Conservation (phyloP, 1,284 basidiomycete genomes). For the Ganoderma boninense region DNA sequence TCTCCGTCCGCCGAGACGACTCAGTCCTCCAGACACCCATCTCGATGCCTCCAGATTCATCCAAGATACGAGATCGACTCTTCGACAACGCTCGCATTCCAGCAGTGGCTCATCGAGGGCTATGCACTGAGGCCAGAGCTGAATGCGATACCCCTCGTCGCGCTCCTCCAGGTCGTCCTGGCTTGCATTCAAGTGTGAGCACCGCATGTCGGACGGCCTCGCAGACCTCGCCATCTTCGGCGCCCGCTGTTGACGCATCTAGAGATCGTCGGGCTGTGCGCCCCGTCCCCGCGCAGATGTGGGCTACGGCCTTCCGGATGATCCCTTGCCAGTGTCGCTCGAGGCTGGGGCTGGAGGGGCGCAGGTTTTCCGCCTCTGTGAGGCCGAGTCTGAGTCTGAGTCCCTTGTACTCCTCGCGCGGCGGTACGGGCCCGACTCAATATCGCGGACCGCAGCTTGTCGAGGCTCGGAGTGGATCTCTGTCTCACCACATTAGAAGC, state of each 20-base stretch:
- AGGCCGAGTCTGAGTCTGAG: too few species aligned
- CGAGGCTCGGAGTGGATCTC: background rate
- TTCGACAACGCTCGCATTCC: background rate
- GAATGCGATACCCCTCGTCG: background rate
- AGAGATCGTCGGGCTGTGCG: background rate
- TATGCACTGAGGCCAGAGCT: background rate
- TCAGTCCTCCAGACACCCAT: too few species aligned
- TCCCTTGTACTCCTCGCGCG: background rate
- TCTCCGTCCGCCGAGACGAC: too few species aligned
- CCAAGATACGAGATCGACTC: too few species aligned
- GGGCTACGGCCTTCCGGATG: background rate
- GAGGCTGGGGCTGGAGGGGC: background rate
- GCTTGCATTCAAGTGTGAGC: background rate
- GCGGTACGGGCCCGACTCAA: too few species aligned
- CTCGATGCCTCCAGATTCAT: too few species aligned
- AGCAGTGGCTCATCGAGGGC: background rate
- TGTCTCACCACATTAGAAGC: background rate
- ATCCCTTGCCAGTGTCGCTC: background rate
- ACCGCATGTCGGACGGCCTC: background rate
- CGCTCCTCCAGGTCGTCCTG: too few species aligned
- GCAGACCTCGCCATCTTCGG: background rate
- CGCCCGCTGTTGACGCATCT: background rate
- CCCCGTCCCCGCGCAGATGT: background rate
- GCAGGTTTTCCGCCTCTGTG: background rate
- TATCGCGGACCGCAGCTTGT: background rate